Percentiles rank a stretch among this genome's conserved stretches.
phyloP scores from a whole-genome alignment of 2,329 filamentous ascomycete genomes.

The Teratosphaeria nubilosa region DNA sequence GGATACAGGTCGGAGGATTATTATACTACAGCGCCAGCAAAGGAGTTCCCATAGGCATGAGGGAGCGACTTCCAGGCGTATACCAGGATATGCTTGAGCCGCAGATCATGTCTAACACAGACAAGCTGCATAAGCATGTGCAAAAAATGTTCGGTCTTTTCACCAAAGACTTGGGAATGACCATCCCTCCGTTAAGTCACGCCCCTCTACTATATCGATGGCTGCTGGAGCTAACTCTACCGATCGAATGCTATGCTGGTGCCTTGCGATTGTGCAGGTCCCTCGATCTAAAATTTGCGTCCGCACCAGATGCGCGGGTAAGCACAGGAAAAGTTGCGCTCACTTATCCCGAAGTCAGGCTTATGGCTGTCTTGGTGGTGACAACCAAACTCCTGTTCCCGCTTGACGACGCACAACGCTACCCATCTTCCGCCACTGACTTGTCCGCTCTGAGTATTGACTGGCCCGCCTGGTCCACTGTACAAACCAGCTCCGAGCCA shows the following conservation, averaged over 20 bases:
- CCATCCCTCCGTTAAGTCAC: conserved; percentile 63
- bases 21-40: conserved; percentile 57
- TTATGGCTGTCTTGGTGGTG: conserved; percentile 62
- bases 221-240: conserved; percentile 62
- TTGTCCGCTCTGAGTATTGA: conserved; percentile 53
- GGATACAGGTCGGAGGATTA: conserved; percentile 58
- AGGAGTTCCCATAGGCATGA: conserved; percentile 53
- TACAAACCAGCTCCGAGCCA: conserved; percentile 16
- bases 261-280: conserved; percentile 47
- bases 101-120: conserved; percentile 36
- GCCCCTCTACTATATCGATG: conserved; percentile 59
- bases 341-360: conserved; percentile 62
- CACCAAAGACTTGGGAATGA: conserved; percentile 56
- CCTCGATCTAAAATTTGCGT: conserved; percentile 30
- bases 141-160: conserved; percentile 55
- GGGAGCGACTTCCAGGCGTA: conserved; percentile 50
- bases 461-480: conserved; percentile 62
- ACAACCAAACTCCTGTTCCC: conserved; percentile 73
- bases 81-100: conserved; percentile 52
- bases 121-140: conserved; percentile 55
- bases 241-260: conserved; percentile 56
- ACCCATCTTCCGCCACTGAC: conserved; percentile 43
- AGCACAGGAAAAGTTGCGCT: conserved; percentile 27
- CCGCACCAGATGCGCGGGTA: conserved; percentile 9
- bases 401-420: conserved; percentile 49